phyloP scores from a whole-genome alignment of 805 yeast species.

The Pichia paraexigua region DNA sequence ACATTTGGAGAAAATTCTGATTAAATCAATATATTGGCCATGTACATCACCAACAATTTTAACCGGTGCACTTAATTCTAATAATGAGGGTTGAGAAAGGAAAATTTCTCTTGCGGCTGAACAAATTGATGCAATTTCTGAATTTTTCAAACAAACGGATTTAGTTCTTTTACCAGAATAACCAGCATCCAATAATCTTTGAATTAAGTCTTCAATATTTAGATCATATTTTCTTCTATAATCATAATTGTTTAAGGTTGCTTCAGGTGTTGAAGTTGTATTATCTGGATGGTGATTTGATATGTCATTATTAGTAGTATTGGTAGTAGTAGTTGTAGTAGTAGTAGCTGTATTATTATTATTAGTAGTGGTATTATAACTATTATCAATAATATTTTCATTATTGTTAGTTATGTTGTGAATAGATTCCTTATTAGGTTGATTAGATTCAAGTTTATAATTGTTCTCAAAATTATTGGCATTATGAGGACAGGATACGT shows the following conservation, averaged over 20 bases:
- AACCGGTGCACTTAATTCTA: conserved; percentile 82
- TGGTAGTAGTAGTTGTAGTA: too few relatives aligned
- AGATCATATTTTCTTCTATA: conserved; percentile 13
- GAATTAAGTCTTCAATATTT: conserved; percentile 81
- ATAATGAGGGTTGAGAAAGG: conserved; percentile 78
- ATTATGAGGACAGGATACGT: background rate
- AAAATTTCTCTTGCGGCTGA: conserved; percentile 83
- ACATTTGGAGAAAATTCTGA: conserved; percentile 87
- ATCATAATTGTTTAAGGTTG: background rate
- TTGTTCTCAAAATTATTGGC: background rate
- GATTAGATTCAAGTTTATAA: background rate
- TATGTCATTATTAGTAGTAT: background rate
- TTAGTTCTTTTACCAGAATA: conserved; percentile 91
- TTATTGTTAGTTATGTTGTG: too few relatives aligned
- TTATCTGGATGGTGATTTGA: background rate
- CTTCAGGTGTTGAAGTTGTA: background rate
- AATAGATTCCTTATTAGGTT: conserved; percentile 3
- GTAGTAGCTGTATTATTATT: too few relatives aligned
- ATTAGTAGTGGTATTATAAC: too few relatives aligned
- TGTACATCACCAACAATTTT: conserved; percentile 92
- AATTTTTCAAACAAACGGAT: conserved; percentile 76
- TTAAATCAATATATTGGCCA: conserved; percentile 89
- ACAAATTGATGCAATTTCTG: conserved; percentile 86
- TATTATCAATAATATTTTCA: too few relatives aligned
- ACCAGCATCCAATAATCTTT: conserved; percentile 88